phyloP scores from a whole-genome alignment of 2,329 filamentous ascomycete genomes.

The Penicillium sp. region DNA sequence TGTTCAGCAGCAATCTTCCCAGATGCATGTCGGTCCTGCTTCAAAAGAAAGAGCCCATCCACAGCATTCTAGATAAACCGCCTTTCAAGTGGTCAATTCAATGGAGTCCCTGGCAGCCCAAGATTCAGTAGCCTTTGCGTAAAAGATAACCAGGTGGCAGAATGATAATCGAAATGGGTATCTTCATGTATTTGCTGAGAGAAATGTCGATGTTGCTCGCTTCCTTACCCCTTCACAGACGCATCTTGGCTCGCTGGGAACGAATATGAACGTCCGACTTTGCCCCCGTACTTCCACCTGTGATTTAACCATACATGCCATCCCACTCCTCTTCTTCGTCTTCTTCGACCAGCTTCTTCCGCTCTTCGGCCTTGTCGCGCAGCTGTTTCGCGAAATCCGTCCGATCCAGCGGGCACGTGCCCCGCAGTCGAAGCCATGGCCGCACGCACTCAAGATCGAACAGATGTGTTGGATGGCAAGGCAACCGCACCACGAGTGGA shows the following conservation, averaged over 20 bases:
- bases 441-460: slow-evolving; percentile 62
- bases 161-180: background rate
- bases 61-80: too few species aligned
- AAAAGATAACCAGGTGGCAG: too few species aligned
- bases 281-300: too few species aligned
- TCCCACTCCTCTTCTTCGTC: slow-evolving; percentile 46
- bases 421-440: slow-evolving; percentile 59
- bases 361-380: slow-evolving; percentile 47
- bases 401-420: slow-evolving; percentile 59
- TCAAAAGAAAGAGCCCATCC: too few species aligned
- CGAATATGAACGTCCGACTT: too few species aligned
- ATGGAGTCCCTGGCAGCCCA: too few species aligned
- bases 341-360: slow-evolving; percentile 34
- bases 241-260: background rate
- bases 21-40: too few species aligned
- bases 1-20: too few species aligned
- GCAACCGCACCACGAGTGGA: slow-evolving; percentile 57
- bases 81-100: too few species aligned
- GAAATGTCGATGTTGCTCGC: background rate
- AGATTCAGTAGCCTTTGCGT: too few species aligned
- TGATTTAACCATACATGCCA: slow-evolving; percentile 40
- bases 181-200: background rate
- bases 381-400: slow-evolving; percentile 53
- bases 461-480: slow-evolving; percentile 56
- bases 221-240: slow-evolving; percentile 1